These are phyloP conservation scores for Huntiella omanensis DNA, from an alignment of 2,329 filamentous ascomycete species.

Conservation along the genomic window DNA sequence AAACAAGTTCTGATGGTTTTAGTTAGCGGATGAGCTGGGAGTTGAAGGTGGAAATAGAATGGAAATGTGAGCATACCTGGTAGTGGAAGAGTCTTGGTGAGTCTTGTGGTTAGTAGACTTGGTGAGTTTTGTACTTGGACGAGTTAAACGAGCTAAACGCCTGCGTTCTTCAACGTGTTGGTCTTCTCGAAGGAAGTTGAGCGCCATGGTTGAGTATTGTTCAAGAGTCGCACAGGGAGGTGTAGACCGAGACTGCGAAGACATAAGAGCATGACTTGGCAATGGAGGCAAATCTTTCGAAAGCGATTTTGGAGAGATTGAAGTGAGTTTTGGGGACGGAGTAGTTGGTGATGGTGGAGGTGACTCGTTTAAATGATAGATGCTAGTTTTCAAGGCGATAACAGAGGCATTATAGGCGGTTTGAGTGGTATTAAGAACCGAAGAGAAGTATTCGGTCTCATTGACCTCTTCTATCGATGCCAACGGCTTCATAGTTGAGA, in stretches of 20 bases:
- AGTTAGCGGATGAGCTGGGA: neutral
- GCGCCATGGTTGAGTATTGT: conserved; percentile 5
- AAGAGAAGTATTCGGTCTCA: conserved; percentile 8
- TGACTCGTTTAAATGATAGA: conserved; percentile 7
- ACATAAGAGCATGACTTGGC: neutral
- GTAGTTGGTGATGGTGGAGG: conserved; percentile 1
- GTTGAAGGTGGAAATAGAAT: neutral
- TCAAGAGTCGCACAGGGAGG: conserved; percentile 3
- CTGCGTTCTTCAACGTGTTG: neutral
- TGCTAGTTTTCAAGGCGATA: conserved; percentile 9
- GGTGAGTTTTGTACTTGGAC: conserved; percentile 2
- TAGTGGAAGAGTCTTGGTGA: conserved; percentile 2
- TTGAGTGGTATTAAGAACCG: conserved; percentile 7
- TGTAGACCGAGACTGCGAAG: neutral
- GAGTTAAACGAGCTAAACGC: neutral
- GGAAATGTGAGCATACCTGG: neutral
- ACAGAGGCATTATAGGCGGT: conserved; percentile 5
- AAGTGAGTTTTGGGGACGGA: neutral
- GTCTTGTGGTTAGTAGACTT: conserved; percentile 2
- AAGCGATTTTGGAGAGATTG: neutral
- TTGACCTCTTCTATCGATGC: conserved; percentile 9
- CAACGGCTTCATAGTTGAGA: conserved; percentile 7
- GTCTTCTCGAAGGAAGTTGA: neutral
- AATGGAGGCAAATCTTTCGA: neutral
- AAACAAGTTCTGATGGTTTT: conserved; percentile 29